Base-by-base conservation (phyloP, 495 filamentous ascomycete species). In the Neurospora terricola region DNA sequence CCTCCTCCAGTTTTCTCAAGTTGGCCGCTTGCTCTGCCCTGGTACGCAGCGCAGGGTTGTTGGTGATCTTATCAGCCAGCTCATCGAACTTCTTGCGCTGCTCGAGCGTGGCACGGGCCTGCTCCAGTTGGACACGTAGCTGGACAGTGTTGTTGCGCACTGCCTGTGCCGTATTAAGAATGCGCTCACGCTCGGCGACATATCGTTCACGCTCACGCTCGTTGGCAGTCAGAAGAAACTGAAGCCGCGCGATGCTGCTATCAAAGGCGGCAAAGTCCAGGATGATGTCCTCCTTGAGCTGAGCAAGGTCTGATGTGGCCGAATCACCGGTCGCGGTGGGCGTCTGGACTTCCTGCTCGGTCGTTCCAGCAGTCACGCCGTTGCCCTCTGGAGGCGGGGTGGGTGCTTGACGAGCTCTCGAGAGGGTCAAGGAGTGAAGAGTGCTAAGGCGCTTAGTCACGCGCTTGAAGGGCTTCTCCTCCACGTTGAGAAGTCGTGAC, bases 261-360 rank as follows among this genome's bases (percentile, higher is more conserved):
- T 97, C 93, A 80, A 98, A 94, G 45, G 92, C 90, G 23, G 92
- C 91, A 77, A 98, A 96, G 83, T 99, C 96, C 70, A 97, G 88
- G 1, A 92, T 88, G 18, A 95, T 88, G 77, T 98, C 95, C 76
- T 96, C 91, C 43, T 89, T 90, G 76, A 92, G 90, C 86, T 88
- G 72, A 81, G 85, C 78, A 76, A 80, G 83, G 79, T 87, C 87
- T 79, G 40, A 77, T 69, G 74, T 86, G 82, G 73, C 23, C 21
- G 23, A 18, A 36, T 66, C 43, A 42, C n/a, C 70, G 23, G 72
- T n/a, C 7, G 30, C 74, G 74, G 11, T 80, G 76, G 37, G 81
- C 75, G 70, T 81, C 72, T 72, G 76, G 76, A 77, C 81, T 77
- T 73, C 68, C 36, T 75, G 68, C 23, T 79, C 40, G 16, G 73